These are phyloP conservation scores for Cyanodermella asteris DNA, from an alignment of 2,329 filamentous ascomycete genomes.

Conservation along the genomic window DNA sequence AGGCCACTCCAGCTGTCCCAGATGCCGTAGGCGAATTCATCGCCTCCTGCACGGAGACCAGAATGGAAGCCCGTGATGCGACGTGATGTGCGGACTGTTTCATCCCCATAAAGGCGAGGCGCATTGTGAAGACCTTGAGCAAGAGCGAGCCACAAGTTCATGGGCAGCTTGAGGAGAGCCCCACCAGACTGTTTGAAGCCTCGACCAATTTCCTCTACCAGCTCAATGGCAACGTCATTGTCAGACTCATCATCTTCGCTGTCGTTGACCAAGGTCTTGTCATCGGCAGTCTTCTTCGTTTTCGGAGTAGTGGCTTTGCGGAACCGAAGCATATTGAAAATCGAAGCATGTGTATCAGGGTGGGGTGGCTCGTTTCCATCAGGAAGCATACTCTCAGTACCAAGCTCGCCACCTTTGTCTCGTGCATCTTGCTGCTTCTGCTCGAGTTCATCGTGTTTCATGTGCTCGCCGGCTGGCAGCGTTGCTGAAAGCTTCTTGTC, in stretches of 20 bases:
- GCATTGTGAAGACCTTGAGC: conserved; percentile 32
- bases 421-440: not conserved
- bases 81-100: conserved; percentile 22
- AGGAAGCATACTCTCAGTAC: conserved; percentile 5
- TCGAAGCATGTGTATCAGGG: not conserved
- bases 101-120: conserved; percentile 30
- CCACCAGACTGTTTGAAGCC: conserved; percentile 8
- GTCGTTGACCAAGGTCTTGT: no score
- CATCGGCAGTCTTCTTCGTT: no score
- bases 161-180: conserved; percentile 14
- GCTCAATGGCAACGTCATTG: conserved; percentile 7
- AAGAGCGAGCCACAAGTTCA: conserved; percentile 27
- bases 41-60: conserved; percentile 21
- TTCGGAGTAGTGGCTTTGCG: no score
- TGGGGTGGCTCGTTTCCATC: not conserved
- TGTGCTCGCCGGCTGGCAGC: no score
- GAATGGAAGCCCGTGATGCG: conserved; percentile 25
- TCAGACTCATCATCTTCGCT: conserved; percentile 3
- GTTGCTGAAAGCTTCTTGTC: conserved; percentile 1
- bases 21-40: conserved; percentile 23
- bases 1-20: conserved; percentile 24
- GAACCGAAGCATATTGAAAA: no score
- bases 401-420: conserved; percentile 6
- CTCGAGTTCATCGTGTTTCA: conserved; percentile 5
- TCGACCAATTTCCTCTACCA: conserved; percentile 7